Conservation (phyloP, 2,329 filamentous ascomycete species). For the Penicillium sp. region DNA sequence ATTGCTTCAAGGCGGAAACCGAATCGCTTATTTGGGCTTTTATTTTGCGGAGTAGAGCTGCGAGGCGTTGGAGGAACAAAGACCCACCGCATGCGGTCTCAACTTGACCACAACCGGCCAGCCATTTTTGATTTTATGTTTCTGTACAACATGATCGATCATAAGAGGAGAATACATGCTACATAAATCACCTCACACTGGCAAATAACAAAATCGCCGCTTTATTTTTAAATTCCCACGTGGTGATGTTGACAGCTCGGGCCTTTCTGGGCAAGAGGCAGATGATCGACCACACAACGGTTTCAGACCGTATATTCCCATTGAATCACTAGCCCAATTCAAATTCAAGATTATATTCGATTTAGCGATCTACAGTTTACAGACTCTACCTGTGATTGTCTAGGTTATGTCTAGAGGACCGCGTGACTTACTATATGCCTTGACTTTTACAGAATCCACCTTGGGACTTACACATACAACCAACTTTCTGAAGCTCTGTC, state of each 20-base stretch:
- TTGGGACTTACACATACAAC: too few relatives aligned
- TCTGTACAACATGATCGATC: neutral
- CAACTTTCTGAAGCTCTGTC: too few relatives aligned
- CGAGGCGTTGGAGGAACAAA: too few relatives aligned
- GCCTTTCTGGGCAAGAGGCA: neutral
- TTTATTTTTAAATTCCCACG: constrained; percentile 6
- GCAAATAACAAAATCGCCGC: neutral
- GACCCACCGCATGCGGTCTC: neutral
- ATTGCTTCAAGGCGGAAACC: too few relatives aligned
- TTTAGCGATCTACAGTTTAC: too few relatives aligned
- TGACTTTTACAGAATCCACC: too few relatives aligned
- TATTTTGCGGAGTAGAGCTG: neutral
- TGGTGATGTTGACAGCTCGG: neutral
- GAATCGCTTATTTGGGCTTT: neutral
- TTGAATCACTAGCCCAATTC: too few relatives aligned
- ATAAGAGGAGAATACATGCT: neutral
- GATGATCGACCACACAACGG: neutral
- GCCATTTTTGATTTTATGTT: neutral
- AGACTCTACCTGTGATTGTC: too few relatives aligned
- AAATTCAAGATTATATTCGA: too few relatives aligned
- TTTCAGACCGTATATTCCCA: too few relatives aligned
- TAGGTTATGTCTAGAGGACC: too few relatives aligned
- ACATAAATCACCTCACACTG: neutral
- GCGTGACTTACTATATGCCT: too few relatives aligned
- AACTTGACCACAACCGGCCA: neutral